Base-by-base conservation (phyloP, 2,329 filamentous ascomycete genomes). In the Trichophyton benhamiae region DNA sequence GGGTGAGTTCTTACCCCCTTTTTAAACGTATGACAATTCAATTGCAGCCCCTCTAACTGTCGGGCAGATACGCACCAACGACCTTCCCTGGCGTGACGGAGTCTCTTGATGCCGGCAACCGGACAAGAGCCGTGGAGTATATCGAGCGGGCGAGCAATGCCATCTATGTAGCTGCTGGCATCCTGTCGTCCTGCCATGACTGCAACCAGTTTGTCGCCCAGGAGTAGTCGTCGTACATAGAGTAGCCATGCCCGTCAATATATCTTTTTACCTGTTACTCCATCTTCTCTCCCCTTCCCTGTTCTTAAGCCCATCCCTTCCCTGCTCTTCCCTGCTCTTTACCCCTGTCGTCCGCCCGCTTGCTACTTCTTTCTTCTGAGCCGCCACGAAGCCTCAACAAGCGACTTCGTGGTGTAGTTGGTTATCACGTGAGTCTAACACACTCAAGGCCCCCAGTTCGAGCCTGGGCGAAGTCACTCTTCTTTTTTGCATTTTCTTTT, bases 31-130 rank as follows among this genome's bases (percentile, higher is more conserved):
- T 7, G 27, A 27, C 25, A 27, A 20, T 20, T 7, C 1, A 30
- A 30, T 7, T 7, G 5, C 27, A 30, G 27, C 27, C 20, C 20
- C 20, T 30, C 27, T 30, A 30, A 30, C 27, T 6, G 27, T 13
- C 13, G 33, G n/a, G 25, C 42, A 65, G 64, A 48, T 69, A 69
- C 38, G 67, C 67, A 5, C 65, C 66, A 5, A 66, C 66, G 3
- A 66, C 65, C 25, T 70, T 64, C 61, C 67, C 67, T 6, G 68
- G 68, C 3, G 60, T 69, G 44, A 66, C 65, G 3, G 68, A 70
- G 60, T 65, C 67, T 7, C 59, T 72, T 7, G 65, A 70, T 27
- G 67, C 60, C 17, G 62, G 63, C 6, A 66, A 68, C 62, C 62
- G 64, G 15, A 65, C 64, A 2, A 61, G 66, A 13, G 68, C 68